These are phyloP conservation scores for Periconia macrospinosa DNA, from an alignment of 2,329 filamentous ascomycete species.

Conservation along the genomic window DNA sequence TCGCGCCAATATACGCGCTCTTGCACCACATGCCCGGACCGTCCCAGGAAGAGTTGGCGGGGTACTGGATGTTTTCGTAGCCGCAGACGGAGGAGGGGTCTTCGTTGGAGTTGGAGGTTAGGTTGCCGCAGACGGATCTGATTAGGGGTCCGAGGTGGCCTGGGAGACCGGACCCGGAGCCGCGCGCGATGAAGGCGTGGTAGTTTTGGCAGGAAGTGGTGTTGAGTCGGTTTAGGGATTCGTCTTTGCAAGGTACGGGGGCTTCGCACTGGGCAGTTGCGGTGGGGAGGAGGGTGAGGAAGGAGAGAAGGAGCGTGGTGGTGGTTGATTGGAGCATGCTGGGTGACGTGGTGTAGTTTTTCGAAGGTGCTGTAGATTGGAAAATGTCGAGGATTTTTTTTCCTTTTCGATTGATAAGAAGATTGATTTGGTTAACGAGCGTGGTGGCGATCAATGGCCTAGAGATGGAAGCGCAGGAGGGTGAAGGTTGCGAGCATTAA, in stretches of 20 bases:
- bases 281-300: background rate
- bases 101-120: constrained; percentile 20
- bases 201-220: constrained; percentile 24
- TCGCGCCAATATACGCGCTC: constrained; percentile 23
- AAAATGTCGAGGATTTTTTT: background rate
- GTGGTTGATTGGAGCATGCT: background rate
- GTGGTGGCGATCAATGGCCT: background rate
- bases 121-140: constrained; percentile 17
- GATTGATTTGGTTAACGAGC: background rate
- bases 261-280: constrained; percentile 12
- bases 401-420: background rate
- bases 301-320: background rate
- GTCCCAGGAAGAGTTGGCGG: constrained; percentile 29
- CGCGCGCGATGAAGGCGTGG: constrained; percentile 30
- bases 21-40: constrained; percentile 29
- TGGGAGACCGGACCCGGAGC: constrained; percentile 32
- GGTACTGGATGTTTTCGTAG: constrained; percentile 30
- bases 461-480: background rate
- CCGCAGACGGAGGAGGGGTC: constrained; percentile 7
- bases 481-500: background rate
- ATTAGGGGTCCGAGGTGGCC: constrained; percentile 29
- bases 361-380: background rate
- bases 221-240: constrained; percentile 23
- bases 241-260: constrained; percentile 22
- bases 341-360: background rate